Conservation (phyloP, 768 basidiomycete genomes). For the Crepidotus variabilis region DNA sequence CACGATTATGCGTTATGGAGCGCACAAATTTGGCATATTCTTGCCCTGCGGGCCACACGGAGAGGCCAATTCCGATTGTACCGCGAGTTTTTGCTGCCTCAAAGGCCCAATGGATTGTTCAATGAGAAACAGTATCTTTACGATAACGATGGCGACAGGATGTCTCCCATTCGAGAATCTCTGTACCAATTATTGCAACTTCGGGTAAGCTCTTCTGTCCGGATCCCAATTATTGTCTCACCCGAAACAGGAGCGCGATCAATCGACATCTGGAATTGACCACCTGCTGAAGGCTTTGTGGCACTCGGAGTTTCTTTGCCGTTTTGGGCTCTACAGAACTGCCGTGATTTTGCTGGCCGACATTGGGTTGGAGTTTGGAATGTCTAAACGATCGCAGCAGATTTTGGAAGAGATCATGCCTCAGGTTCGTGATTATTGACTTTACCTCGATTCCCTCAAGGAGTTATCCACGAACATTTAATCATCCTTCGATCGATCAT, state of each 20-base stretch:
- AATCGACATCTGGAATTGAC: constrained; percentile 59
- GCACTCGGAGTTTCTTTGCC: constrained; percentile 76
- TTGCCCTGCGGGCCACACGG: constrained; percentile 64
- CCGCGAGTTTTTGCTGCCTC: constrained; percentile 60
- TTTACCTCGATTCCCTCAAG: too few relatives aligned
- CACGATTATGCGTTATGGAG: constrained; percentile 73
- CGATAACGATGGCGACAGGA: constrained; percentile 33
- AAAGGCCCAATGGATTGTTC: constrained; percentile 52
- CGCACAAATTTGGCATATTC: constrained; percentile 72
- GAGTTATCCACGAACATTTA: too few relatives aligned
- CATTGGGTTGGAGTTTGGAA: constrained; percentile 70
- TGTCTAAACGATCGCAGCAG: constrained; percentile 59
- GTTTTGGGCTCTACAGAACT: constrained; percentile 63
- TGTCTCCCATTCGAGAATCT: constrained; percentile 38
- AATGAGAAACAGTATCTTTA: constrained; percentile 57
- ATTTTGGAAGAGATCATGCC: constrained; percentile 80
- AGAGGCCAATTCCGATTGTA: constrained; percentile 66
- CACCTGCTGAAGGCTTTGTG: constrained; percentile 69
- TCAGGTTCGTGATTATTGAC: constrained; percentile 44
- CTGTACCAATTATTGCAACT: constrained; percentile 44
- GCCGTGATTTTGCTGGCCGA: constrained; percentile 75
- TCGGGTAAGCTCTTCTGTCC: constrained; percentile 30
- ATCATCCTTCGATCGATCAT: not conserved
- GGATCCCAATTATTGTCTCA: constrained; percentile 4
- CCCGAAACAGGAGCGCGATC: constrained; percentile 57